Evolutionary conservation across 495 filamentous ascomycete species (phyloP), one percentile per base, ranked within the genome.

Genomic region (Neurospora sp.): DNA sequence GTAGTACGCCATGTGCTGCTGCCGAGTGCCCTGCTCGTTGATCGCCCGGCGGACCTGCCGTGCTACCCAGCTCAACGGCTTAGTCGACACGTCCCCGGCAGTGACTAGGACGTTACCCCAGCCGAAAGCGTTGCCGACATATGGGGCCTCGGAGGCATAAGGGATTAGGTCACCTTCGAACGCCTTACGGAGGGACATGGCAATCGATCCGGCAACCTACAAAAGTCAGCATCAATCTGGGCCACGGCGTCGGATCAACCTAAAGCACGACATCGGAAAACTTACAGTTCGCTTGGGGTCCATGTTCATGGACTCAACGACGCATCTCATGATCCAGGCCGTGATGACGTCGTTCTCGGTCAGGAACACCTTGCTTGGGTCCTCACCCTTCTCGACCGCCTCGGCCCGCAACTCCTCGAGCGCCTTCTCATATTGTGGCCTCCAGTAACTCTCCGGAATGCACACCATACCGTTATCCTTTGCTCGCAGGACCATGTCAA

Each of bases 321-420:
- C 71, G 10, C 79, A 75, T n/a, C 76, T 77, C 71, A 81, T 73
- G 20, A 76, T 73, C 83, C 83, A 84, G 0, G 81, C 81, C 0
- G 78, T 79, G 18, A 86, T 66, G 12, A 86, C 78, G 66, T 86
- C 83, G 71, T 80, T 79, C 71, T 85, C 83, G 40, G 79, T 82
- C 31, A 86, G 70, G 72, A 86, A 86, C 73, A 84, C 81, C 73
- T 76, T 79, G 1, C 59, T 71, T n/a, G 54, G 70, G 12, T 75
- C 77, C 10, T 77, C 75, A 37, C 75, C 77, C 72, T 78, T 77
- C 37, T 74, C 54, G 1, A 27, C 41, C 38, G 78, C 78, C 38
- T 83, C 78, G 18, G 37, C 78, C 10, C 74, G 77, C 31, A 84
- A 76, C 75, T 78, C 70, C 18, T 54, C 44, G 10, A 82, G 72